Base-by-base conservation (phyloP, 2,329 filamentous ascomycete species). In the Stemphylium vesicarium region DNA sequence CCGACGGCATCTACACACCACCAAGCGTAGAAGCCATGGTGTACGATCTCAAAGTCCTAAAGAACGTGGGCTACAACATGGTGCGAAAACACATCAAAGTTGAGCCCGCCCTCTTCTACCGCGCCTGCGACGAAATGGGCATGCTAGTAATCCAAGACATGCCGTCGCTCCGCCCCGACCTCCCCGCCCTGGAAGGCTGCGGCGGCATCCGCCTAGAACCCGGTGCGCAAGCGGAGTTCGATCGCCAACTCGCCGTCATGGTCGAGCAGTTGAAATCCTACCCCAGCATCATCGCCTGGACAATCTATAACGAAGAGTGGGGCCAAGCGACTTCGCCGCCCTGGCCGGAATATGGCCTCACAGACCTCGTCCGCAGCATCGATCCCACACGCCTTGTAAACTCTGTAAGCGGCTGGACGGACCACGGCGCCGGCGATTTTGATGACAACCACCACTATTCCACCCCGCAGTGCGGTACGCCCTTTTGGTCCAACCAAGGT, bases 291-390 rank as follows among this genome's bases (percentile, higher is more conserved):
- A 79, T 84, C 9, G 82, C 84, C 1, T 90, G 87, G 83, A 77
- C 88, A 13, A 85, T 90, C 62, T 90, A 89, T 72, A 90, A 90
- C 66, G 88, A 90, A 69, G 87, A 86, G 38, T 90, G 88, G 88
- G 87, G 85, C 2, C 88, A 90, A 64, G 73, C 83, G 2, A 78
- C 78, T 0, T 52, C 39, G 6, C 36, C 51, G 2, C 78, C 78
- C 7, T 81, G 79, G 59, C 85, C 86, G 0, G 88, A 90, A 57
- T 81, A 81, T 12, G 75, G 69, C 4, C 75, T 91, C 11, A 84
- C 85, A 0, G 77, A 83, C 1, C 69, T 81, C 0, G 80, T 90
- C 2, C 80, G 79, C 39, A 61, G 76, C 1, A 72, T 88, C 2
- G 88, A 91, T 62, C 83, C 87, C 0, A 87, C 85, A 0, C 78